These are phyloP conservation scores for Vigna unguiculata DNA, from an alignment of 306 rosid genomes.

Conservation along the genomic window DNA sequence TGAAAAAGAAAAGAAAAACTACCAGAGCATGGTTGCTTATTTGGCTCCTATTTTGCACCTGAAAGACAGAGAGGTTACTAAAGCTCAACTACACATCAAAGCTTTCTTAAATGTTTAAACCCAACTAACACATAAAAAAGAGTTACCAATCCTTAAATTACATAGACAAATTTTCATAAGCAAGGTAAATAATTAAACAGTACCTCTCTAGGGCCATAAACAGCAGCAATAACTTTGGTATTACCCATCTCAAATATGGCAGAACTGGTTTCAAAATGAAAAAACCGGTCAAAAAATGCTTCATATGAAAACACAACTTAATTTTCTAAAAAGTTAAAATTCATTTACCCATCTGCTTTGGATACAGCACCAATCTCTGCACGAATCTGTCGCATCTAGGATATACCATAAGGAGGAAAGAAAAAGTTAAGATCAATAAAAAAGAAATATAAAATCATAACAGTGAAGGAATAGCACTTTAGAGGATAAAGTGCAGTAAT, in stretches of 20 bases:
- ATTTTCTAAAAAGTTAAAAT: neutral
- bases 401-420: slow-evolving; percentile 6
- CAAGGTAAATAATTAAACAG: neutral
- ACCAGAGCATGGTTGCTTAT: slow-evolving; percentile 78
- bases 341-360: slow-evolving; percentile 77
- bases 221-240: slow-evolving; percentile 93
- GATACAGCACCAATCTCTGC: slow-evolving; percentile 88
- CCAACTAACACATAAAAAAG: neutral
- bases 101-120: neutral
- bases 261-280: slow-evolving; percentile 58
- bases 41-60: slow-evolving; percentile 88
- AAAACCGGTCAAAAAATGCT: slow-evolving; percentile 26
- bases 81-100: slow-evolving; percentile 17
- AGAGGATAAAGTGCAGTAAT: neutral
- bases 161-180: neutral
- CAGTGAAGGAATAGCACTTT: neutral
- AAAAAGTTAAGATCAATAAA: neutral
- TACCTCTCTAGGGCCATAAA: slow-evolving; percentile 95
- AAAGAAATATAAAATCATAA: neutral
- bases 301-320: slow-evolving; percentile 1
- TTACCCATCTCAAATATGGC: slow-evolving; percentile 93
- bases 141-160: neutral
- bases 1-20: neutral
- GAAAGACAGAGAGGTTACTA: slow-evolving; percentile 33
- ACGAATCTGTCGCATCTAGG: slow-evolving; percentile 89